phyloP scores from a whole-genome alignment of 2,329 filamentous ascomycete genomes.

The Xenoacremonium recifei region DNA sequence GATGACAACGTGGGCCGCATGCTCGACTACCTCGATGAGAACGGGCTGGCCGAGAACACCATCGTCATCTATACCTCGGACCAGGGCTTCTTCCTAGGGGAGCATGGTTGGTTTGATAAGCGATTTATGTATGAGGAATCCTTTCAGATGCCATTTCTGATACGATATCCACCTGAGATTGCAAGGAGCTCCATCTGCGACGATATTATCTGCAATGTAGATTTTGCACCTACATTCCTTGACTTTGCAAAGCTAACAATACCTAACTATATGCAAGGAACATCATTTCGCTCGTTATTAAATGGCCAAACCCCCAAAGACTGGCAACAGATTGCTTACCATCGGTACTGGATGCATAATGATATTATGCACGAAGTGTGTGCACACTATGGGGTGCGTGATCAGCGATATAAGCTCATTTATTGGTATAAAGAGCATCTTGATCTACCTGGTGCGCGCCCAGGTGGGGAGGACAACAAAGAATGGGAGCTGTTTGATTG shows the following conservation, averaged over 20 bases:
- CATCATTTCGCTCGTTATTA: conserved; percentile 40
- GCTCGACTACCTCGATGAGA: conserved; percentile 40
- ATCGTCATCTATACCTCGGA: conserved; percentile 54
- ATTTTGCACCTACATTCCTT: conserved; percentile 51
- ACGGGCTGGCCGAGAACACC: conserved; percentile 44
- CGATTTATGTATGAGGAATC: conserved; percentile 57
- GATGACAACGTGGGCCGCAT: conserved; percentile 52
- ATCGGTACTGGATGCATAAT: conserved; percentile 56
- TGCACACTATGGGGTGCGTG: conserved; percentile 51
- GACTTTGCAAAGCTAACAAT: conserved; percentile 40
- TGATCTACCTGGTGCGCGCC: conserved; percentile 42
- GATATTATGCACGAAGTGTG: conserved; percentile 48
- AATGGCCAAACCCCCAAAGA: conserved; percentile 35
- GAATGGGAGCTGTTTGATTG: conserved; percentile 58
- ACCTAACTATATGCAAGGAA: conserved; percentile 53
- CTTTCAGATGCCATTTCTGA: conserved; percentile 56
- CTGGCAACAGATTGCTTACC: conserved; percentile 53
- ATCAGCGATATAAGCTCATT: conserved; percentile 55
- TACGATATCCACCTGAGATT: conserved; percentile 45
- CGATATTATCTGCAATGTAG: conserved; percentile 53
- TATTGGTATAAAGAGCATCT: conserved; percentile 55
- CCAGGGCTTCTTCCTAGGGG: conserved; percentile 56
- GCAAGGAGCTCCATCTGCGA: conserved; percentile 35
- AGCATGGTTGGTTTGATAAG: conserved; percentile 59
- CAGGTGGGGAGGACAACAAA: conserved; percentile 38